Conservation (phyloP, 257 asterid species). For the Solanum bulbocastanum region DNA sequence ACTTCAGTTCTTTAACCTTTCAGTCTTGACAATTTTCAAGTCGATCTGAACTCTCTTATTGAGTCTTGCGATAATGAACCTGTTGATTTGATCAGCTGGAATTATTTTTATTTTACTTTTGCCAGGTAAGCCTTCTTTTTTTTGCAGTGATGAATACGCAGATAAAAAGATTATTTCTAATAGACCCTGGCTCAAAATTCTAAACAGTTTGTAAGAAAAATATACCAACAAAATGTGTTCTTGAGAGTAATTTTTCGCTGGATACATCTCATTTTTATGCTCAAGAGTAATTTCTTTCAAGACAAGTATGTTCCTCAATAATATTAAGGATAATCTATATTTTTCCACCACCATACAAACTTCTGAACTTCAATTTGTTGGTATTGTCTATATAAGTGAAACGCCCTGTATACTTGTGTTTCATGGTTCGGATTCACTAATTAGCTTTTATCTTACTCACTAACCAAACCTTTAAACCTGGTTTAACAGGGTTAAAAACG, state of each 20-base stretch:
- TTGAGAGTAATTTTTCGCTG: neutral
- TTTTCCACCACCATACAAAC: neutral
- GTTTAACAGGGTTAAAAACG: neutral
- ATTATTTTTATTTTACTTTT: neutral
- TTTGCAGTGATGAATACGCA: neutral
- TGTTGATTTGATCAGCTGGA: neutral
- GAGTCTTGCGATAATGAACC: neutral
- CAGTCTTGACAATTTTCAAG: neutral
- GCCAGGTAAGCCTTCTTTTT: neutral
- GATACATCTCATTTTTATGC: neutral
- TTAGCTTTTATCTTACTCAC: neutral
- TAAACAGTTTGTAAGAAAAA: neutral
- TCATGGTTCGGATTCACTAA: neutral
- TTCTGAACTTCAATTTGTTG: neutral
- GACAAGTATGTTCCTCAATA: neutral
- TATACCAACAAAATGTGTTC: neutral
- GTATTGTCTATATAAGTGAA: neutral
- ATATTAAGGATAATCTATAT: neutral
- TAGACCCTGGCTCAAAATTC: neutral
- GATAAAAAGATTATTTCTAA: neutral
- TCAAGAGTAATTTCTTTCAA: neutral
- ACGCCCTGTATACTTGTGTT: neutral
- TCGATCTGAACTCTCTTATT: neutral
- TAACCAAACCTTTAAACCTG: neutral
- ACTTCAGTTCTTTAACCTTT: neutral